Conservation (phyloP, 192 early-diverging fungal genomes). For the Pecoramyces ruminantium region DNA sequence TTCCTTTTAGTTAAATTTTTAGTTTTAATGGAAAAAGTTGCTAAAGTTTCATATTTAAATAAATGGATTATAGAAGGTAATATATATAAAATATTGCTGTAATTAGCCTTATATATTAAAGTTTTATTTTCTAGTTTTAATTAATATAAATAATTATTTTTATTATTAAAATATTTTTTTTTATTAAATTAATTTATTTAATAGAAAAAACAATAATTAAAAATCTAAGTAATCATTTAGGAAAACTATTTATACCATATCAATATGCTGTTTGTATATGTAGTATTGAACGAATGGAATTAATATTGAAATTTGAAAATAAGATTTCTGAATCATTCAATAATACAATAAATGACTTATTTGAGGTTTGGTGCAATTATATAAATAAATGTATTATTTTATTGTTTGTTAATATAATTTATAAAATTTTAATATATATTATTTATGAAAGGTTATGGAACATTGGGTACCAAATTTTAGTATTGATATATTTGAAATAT, state of each 20-base stretch:
- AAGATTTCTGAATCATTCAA: neutral
- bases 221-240: neutral
- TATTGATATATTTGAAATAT: neutral
- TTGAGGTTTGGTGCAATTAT: neutral
- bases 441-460: neutral
- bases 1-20: neutral
- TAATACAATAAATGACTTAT: neutral
- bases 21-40: neutral
- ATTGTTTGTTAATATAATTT: too few relatives aligned
- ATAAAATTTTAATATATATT: too few relatives aligned
- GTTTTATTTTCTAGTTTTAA: too few relatives aligned
- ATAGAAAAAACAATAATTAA: neutral
- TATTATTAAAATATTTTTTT: too few relatives aligned
- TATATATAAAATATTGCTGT: too few relatives aligned
- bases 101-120: too few relatives aligned
- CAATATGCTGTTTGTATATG: neutral
- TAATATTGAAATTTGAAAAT: neutral
- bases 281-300: neutral
- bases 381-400: too few relatives aligned
- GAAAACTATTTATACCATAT: neutral
- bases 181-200: neutral
- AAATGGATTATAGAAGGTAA: neutral
- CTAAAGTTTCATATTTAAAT: neutral
- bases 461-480: neutral
- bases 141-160: too few relatives aligned